Evolutionary conservation across 2,329 filamentous ascomycete species (phyloP).

Genomic region (Grosmannia clavigera): DNA sequence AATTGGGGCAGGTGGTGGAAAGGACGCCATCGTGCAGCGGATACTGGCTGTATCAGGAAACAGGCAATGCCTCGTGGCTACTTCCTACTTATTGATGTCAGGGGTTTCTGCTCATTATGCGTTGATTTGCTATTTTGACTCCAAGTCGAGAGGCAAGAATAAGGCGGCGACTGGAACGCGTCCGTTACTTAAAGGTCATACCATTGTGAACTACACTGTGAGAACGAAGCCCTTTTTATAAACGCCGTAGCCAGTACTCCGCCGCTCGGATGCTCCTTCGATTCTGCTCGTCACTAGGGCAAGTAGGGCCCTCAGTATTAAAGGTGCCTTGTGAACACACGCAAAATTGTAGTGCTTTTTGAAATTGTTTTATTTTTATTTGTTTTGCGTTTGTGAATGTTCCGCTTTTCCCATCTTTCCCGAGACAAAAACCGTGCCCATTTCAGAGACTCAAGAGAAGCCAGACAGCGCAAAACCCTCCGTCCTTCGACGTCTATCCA

Average conservation of each 20-base stretch:
- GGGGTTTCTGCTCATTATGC: background rate
- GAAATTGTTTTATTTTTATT: background rate
- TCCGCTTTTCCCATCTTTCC: background rate
- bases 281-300: no score
- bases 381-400: constrained; percentile 2
- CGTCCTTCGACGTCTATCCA: background rate
- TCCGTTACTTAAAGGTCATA: no score
- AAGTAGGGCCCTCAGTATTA: background rate
- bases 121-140: background rate
- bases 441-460: background rate
- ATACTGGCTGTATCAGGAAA: background rate
- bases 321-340: background rate
- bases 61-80: background rate
- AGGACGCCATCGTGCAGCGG: background rate
- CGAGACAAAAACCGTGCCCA: constrained; percentile 1
- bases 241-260: no score
- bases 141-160: background rate
- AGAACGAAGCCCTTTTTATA: no score
- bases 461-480: background rate
- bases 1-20: background rate
- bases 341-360: background rate
- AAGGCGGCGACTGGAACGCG: no score
- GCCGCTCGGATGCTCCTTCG: no score
- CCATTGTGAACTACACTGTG: no score
- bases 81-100: background rate